Conservation (phyloP, 805 yeast species). For the Kodamaea kakaduensis region DNA sequence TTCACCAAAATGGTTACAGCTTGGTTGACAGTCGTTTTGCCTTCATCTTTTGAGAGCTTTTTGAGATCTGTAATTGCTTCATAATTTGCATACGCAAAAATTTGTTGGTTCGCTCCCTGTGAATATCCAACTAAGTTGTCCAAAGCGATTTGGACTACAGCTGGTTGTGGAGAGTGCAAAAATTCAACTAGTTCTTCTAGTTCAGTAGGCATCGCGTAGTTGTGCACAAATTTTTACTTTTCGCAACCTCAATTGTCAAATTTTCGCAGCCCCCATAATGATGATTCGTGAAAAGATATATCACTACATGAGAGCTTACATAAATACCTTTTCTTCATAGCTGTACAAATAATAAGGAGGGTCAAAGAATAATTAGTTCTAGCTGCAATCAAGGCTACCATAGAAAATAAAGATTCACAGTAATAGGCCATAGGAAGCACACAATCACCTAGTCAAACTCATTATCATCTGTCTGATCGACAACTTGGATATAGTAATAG, state of each 20-base stretch:
- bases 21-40: slow-evolving; percentile 54
- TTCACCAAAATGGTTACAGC: slow-evolving; percentile 80
- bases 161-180: slow-evolving; percentile 75
- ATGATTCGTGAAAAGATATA: too few relatives aligned
- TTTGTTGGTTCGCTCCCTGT: slow-evolving; percentile 58
- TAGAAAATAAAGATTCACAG: too few relatives aligned
- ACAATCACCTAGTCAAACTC: slow-evolving; percentile 6
- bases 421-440: too few relatives aligned
- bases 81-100: slow-evolving; percentile 68
- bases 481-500: slow-evolving; percentile 34
- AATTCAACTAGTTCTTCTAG: slow-evolving; percentile 64
- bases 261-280: too few relatives aligned
- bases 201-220: slow-evolving; percentile 37
- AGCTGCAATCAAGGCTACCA: too few relatives aligned
- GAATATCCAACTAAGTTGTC: slow-evolving; percentile 81
- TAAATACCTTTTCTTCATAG: too few relatives aligned
- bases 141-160: slow-evolving; percentile 77
- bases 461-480: slow-evolving; percentile 18
- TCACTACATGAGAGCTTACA: too few relatives aligned
- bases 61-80: slow-evolving; percentile 73
- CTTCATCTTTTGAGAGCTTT: slow-evolving; percentile 49
- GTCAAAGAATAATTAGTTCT: too few relatives aligned
- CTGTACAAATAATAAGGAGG: too few relatives aligned
- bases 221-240: slow-evolving; percentile 1
- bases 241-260: too few relatives aligned